Evolutionary conservation across 306 rosid species (phyloP), one percentile per base, ranked within the genome.

Genomic region (Quercus variabilis): DNA sequence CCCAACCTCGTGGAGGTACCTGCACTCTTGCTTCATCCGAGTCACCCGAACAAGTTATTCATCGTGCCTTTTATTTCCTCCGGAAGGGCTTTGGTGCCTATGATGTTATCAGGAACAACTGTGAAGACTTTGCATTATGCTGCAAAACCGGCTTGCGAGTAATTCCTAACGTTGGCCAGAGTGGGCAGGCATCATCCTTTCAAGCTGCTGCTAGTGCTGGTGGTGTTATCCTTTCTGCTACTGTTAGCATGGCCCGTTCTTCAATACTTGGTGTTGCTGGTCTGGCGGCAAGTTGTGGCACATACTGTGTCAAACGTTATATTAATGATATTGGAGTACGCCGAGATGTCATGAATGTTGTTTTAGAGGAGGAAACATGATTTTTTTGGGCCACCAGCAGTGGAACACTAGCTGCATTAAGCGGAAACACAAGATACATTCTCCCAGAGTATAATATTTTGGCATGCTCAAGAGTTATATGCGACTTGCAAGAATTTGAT

Each of bases 51-150:
- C 78, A 77, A 8, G 86, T 90, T 26, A 81, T 94, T 43, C 84
- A 73, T 69, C 94, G 92, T 0, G 85, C 97, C 13, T 71, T 56
- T 52, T 90, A 71, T 80, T 97, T 92, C 70, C 93, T 83, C 54
- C 67, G 86, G 38, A 91, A 90, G 26, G 97, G 97, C 62, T 92
- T 92, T 70, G 95, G 93, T 4, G 73, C 43, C 77, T 91, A 88
- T 71, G 4, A 87, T 71, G 54, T 85, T 20, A 87, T 85, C 85
- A 88, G 83, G 80, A 92, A 91, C 69, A 94, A 92, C 81, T 91
- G 97, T 31, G 93, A 94, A 76, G 90, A 92, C 81, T 94, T 92
- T 54, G 94, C 97, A 3, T 83, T 91, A 60, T 94, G 92, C 81
- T 94, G 97, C 83, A 94, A 94, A 81, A 94, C 97, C 4, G 95